phyloP scores from a whole-genome alignment of 2,329 filamentous ascomycete species.

The Pyrenochaeta sp. region DNA sequence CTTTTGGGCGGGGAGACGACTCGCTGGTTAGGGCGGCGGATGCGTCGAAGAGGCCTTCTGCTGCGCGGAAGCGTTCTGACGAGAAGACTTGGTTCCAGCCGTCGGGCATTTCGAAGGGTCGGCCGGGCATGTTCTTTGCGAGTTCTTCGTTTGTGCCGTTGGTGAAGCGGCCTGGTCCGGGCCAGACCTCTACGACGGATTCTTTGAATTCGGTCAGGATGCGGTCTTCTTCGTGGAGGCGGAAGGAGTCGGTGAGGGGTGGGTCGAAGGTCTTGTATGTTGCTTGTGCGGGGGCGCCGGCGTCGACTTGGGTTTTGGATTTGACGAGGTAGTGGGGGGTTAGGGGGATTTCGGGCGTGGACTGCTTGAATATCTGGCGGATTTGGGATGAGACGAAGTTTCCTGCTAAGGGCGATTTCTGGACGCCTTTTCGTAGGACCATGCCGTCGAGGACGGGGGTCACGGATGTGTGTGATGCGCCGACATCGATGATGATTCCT shows the following conservation, averaged over 20 bases:
- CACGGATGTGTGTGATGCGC: slow-evolving; percentile 86
- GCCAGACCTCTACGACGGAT: slow-evolving; percentile 93
- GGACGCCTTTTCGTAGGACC: slow-evolving; percentile 85
- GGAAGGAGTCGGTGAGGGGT: slow-evolving; percentile 74
- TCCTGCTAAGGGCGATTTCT: slow-evolving; percentile 84
- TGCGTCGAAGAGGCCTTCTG: slow-evolving; percentile 92
- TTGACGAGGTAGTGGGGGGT: slow-evolving; percentile 88
- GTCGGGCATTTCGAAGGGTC: slow-evolving; percentile 96
- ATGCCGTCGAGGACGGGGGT: slow-evolving; percentile 94
- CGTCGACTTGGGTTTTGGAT: slow-evolving; percentile 88
- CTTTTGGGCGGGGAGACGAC: slow-evolving; percentile 65
- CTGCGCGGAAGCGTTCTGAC: slow-evolving; percentile 82
- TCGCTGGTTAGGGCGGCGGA: slow-evolving; percentile 70
- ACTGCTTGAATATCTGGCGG: slow-evolving; percentile 76
- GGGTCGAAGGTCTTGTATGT: slow-evolving; percentile 74
- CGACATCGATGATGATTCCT: slow-evolving; percentile 90
- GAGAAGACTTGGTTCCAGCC: slow-evolving; percentile 96
- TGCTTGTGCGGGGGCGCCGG: slow-evolving; percentile 79
- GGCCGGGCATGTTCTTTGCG: slow-evolving; percentile 75
- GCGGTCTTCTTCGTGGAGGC: slow-evolving; percentile 86
- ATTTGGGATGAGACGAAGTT: slow-evolving; percentile 91
- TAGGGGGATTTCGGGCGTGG: slow-evolving; percentile 74
- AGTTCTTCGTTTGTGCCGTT: slow-evolving; percentile 74
- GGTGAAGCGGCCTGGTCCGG: slow-evolving; percentile 74
- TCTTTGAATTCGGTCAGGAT: slow-evolving; percentile 97